Evolutionary conservation across 169 alveolate species (phyloP), one percentile per base, ranked within the genome.

Genomic region (Cryptosporidium parvum): DNA sequence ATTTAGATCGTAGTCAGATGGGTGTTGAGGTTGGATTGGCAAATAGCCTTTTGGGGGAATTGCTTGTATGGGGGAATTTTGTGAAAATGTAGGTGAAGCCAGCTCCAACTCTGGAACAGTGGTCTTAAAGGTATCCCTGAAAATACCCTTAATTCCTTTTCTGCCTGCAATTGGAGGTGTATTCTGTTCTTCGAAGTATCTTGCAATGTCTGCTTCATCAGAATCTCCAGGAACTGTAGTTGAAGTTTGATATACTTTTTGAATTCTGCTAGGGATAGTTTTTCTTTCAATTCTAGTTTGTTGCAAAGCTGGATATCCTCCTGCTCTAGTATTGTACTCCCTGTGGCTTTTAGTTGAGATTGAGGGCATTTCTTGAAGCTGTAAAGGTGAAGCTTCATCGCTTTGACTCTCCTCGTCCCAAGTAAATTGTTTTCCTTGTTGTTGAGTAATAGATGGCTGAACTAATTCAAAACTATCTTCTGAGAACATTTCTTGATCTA

Each of bases 1-100:
- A 53, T 31, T 59, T 1, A 75, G 86, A 18, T 75, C 86, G 61
- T 75, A 75, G 1, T 75, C 59, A 3, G 45, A 45, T 39, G 65
- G 84, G 10, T 70, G 67, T n/a, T 42, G 65, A 26, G 35, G 31
- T 8, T 26, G 37, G 29, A 26, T n/a, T 10, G 67, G 67, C 6
- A 10, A 5, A 35, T 23, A 65, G 72, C 51, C 51, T 10, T n/a
- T 29, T 21, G 72, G 48, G 45, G 71, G 2, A 6, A 8, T 48
- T 6, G 5, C 52, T 14, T 26, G 48, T 14, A 2, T n/a, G 6
- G 42, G 31, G n/a, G 72, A 0, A 1, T 9, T n/a, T 16, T 33
- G 26, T 14, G n/a, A 2, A 26, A 35, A 7, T 23, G 26, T 33
- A 8, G 72, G 72, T 3, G 72, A 31, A 35, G 51, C 33, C 7